Evolutionary conservation across 73 alveolate species (phyloP).

Genomic region (Paramecium caudatum): DNA sequence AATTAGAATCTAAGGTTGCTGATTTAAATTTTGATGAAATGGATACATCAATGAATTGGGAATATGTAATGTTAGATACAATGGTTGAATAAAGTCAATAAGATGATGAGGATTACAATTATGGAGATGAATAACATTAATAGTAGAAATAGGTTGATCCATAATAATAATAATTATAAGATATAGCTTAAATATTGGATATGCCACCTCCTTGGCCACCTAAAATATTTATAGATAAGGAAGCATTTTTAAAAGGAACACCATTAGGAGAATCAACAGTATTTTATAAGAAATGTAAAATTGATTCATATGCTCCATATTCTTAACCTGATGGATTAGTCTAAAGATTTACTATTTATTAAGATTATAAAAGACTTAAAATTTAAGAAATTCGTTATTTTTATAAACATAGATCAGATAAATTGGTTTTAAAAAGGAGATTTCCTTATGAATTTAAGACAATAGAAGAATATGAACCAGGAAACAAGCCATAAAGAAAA

Average conservation of each 20-base stretch:
- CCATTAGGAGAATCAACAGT: slow-evolving; percentile 94
- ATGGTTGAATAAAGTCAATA: slow-evolving; percentile 80
- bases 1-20: slow-evolving; percentile 81
- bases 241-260: slow-evolving; percentile 87
- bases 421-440: slow-evolving; percentile 85
- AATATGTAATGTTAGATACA: slow-evolving; percentile 92
- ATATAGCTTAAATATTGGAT: slow-evolving; percentile 85
- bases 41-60: slow-evolving; percentile 93
- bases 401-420: slow-evolving; percentile 90
- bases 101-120: slow-evolving; percentile 84
- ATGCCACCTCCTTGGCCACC: slow-evolving; percentile 99
- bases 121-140: slow-evolving; percentile 80
- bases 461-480: slow-evolving; percentile 92
- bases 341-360: slow-evolving; percentile 84
- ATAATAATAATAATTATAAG: slow-evolving; percentile 77
- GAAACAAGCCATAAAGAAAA: slow-evolving; percentile 88
- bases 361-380: slow-evolving; percentile 88
- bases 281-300: slow-evolving; percentile 90
- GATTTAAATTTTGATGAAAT: slow-evolving; percentile 83
- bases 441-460: slow-evolving; percentile 92
- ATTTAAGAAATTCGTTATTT: slow-evolving; percentile 84
- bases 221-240: slow-evolving; percentile 87
- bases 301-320: slow-evolving; percentile 90
- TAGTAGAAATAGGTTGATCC: slow-evolving; percentile 78
- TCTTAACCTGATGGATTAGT: slow-evolving; percentile 91